Percentiles rank a stretch among this genome's conserved stretches.
phyloP scores from a whole-genome alignment of 768 basidiomycete genomes.

The Kwoniella dendrophila region DNA sequence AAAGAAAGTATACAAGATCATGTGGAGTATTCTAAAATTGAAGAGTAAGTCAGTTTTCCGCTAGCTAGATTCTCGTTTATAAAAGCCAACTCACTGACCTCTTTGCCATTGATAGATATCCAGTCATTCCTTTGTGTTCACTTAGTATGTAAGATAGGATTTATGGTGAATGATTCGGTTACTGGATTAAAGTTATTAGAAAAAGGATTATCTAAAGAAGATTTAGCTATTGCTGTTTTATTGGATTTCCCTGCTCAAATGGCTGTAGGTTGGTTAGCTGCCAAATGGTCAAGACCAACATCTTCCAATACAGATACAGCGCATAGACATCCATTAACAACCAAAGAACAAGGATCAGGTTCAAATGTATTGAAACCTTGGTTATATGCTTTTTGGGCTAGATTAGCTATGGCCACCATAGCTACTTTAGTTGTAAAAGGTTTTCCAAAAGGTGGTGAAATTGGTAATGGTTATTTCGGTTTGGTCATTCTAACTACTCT shows the following conservation, averaged over 20 bases:
- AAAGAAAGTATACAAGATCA: conserved; percentile 83
- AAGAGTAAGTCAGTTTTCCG: conserved; percentile 65
- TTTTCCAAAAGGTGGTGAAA: conserved; percentile 65
- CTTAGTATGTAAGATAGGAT: conserved; percentile 89
- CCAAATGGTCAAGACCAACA: conserved; percentile 73
- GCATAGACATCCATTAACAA: conserved; percentile 22
- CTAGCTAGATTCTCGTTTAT: neutral
- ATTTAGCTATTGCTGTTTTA: conserved; percentile 89
- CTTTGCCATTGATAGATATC: conserved; percentile 65
- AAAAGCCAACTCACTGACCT: neutral
- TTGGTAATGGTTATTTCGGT: conserved; percentile 67
- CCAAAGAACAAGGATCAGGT: conserved; percentile 54
- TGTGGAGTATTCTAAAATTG: conserved; percentile 90
- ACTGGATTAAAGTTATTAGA: conserved; percentile 93
- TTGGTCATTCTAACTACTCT: conserved; percentile 81
- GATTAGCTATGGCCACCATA: conserved; percentile 71
- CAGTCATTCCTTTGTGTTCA: conserved; percentile 84
- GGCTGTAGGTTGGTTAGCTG: conserved; percentile 88
- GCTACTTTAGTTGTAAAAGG: conserved; percentile 76
- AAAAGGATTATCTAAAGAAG: conserved; percentile 92
- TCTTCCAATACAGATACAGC: conserved; percentile 54
- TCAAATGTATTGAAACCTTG: conserved; percentile 63
- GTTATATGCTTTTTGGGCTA: conserved; percentile 88
- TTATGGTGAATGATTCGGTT: conserved; percentile 88
- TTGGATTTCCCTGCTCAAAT: conserved; percentile 99